Evolutionary conservation across 495 filamentous ascomycete species (phyloP), one percentile per base, ranked within the genome.

Genomic region (Daldinia bambusicola): DNA sequence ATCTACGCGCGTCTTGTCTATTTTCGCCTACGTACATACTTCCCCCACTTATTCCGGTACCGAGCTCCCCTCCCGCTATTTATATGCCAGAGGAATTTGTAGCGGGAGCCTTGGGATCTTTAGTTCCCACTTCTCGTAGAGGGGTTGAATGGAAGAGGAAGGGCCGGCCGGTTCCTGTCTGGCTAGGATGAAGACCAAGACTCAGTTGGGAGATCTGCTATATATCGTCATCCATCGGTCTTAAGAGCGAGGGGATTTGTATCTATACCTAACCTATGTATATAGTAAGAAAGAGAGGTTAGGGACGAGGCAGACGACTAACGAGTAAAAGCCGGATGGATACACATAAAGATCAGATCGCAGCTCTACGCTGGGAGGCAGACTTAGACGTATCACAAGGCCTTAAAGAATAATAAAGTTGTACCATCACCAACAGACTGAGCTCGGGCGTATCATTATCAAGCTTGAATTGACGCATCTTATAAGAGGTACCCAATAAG

Each of bases 381-480:
- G 43, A 48, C 9, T 20, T 48, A 48, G 2, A 48, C 20, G 43
- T 48, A 48, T 48, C 43, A 48, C 43, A 16, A 22, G 16, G 14
- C 43, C 43, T 13, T 22, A 12, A 48, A 48, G 7, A 48, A 22
- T 18, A 48, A 48, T 48, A 48, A 48, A 48, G 8, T 48, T 22
- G 18, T 48, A 48, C 43, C 43, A 48, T 48, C 43, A 22, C 18
- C 43, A 22, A 48, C 18, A 9, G 20, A 9, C 43, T 9, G 20
- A 22, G 7, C 8, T 10, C 22, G 41, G 36, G 32, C 32, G 30
- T 56, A 9, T 34, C 31, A 43, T 36, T 31, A 51, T 43, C 20
- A 60, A 22, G 36, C 16, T 63, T 26, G 36, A 67, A 71, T 34
- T 9, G 22, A 50, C 36, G 43, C 31, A 62, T 43, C 48, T 45